Conservation (phyloP, 2,329 filamentous ascomycete species). For the Fusarium sp. region DNA sequence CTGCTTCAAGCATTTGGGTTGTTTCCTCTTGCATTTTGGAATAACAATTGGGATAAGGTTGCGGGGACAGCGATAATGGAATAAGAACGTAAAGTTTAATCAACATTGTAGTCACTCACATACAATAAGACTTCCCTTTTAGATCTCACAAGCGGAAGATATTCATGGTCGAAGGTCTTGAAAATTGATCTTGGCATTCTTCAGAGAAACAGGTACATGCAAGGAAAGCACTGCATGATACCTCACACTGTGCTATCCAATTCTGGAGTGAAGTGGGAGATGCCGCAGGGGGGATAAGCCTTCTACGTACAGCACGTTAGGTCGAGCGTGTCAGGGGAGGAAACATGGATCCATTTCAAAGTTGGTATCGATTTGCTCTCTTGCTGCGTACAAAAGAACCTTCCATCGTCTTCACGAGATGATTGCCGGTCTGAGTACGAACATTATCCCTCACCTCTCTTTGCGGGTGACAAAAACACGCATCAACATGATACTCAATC, state of each 20-base stretch:
- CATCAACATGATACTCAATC: not conserved
- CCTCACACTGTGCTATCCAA: conserved; percentile 25
- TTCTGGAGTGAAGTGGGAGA: not conserved
- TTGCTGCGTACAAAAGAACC: conserved; percentile 1
- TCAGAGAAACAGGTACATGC: not conserved
- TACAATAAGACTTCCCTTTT: not conserved
- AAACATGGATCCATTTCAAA: conserved; percentile 3
- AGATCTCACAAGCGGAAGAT: not conserved
- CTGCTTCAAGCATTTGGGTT: conserved; percentile 15
- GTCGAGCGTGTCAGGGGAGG: conserved; percentile 1
- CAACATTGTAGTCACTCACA: not conserved
- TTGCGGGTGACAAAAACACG: not conserved
- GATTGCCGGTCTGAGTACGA: conserved; percentile 1
- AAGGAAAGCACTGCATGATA: conserved; percentile 1
- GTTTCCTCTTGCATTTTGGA: not conserved
- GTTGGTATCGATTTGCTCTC: not conserved
- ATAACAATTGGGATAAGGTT: conserved; percentile 24
- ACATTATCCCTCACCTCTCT: not conserved
- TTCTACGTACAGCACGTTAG: not conserved
- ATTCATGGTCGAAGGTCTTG: not conserved
- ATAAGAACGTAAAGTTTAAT: not conserved
- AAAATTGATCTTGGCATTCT: not conserved
- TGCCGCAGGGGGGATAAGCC: conserved; percentile 34
- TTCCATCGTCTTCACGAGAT: not conserved
- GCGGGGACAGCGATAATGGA: conserved; percentile 1